phyloP scores from a whole-genome alignment of 768 basidiomycete genomes.

The Naematelia aurantialba region DNA sequence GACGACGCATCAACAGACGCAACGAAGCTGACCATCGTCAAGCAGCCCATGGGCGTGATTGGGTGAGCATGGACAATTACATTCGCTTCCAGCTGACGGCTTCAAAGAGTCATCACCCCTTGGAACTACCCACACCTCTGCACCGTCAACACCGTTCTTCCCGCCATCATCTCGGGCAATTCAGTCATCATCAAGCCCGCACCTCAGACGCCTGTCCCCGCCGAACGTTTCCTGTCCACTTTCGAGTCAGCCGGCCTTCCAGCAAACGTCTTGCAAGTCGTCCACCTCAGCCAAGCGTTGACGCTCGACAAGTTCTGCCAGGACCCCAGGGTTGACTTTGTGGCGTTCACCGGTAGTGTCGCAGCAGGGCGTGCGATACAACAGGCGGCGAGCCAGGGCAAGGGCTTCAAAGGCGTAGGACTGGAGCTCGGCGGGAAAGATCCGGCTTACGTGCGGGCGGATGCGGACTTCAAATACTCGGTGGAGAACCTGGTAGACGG shows the following conservation, averaged over 20 bases:
- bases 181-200: constrained; percentile 89
- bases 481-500: constrained; percentile 87
- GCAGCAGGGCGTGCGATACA: constrained; percentile 70
- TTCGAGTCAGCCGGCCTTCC: constrained; percentile 77
- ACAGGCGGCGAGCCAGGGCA: constrained; percentile 62
- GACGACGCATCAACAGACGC: constrained; percentile 75
- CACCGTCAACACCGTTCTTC: constrained; percentile 85
- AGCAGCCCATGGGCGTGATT: constrained; percentile 79
- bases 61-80: constrained; percentile 49
- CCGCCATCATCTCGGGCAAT: constrained; percentile 84
- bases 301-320: constrained; percentile 66
- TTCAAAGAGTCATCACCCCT: constrained; percentile 66
- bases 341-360: constrained; percentile 89
- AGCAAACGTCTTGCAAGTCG: constrained; percentile 58
- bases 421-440: constrained; percentile 98
- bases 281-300: constrained; percentile 35
- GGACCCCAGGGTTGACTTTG: constrained; percentile 69
- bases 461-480: constrained; percentile 79
- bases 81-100: not conserved
- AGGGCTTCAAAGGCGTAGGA: constrained; percentile 78
- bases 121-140: constrained; percentile 95
- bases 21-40: constrained; percentile 76
- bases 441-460: constrained; percentile 86
- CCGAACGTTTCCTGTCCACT: constrained; percentile 70
- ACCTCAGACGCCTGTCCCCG: constrained; percentile 87